Base-by-base conservation (phyloP, 176 grass and related monocot species). In the Pharus latifolius region DNA sequence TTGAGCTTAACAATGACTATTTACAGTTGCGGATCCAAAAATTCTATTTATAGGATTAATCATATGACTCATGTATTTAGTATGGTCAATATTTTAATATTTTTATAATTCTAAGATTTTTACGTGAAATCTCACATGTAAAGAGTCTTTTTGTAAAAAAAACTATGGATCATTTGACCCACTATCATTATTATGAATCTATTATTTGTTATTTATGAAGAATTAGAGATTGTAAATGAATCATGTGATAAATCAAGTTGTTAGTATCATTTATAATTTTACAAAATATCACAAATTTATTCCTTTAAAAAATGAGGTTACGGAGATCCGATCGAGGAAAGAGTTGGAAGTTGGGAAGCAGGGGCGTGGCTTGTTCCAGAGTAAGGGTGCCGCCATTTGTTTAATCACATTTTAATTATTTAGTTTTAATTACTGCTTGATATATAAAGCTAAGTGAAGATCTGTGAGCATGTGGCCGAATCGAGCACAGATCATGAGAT, bases 321-420 rank as follows among this genome's bases (percentile, higher is more conserved):
- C 56, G 49, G 14, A 80, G 70, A 76, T 80, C 83, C 77, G 75
- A 80, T 76, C 77, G 75, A 80, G 83, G 64, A 56, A 56, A 63
- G 32, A 85, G 77, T 70, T 76, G 71, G 83, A 57, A 10, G 83
- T 80, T 85, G 83, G 83, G 83, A 85, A 80, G 77, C 83, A 85
- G 77, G 77, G 50, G 70, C 41, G 14, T 85, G 70, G 24, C 70
- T 76, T 85, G 83, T 85, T 77, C 83, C 63, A 70, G 77, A 80
- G 83, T 64, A 80, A 80, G 83, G 83, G 77, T 43, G 49, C 83
- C 33, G 69, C 30, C 32, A 70, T 63, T 80, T 50, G 63, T 75
- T 75, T 80, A 85, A 56, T 79, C 56, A 10, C 14, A 43, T 57
- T 67, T 56, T 64, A n/a, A n/a, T 34, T 44, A 66, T 46, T 65